These are phyloP conservation scores for Blastosporella zonata DNA, from an alignment of 1,284 basidiomycete genomes.

Conservation along the genomic window DNA sequence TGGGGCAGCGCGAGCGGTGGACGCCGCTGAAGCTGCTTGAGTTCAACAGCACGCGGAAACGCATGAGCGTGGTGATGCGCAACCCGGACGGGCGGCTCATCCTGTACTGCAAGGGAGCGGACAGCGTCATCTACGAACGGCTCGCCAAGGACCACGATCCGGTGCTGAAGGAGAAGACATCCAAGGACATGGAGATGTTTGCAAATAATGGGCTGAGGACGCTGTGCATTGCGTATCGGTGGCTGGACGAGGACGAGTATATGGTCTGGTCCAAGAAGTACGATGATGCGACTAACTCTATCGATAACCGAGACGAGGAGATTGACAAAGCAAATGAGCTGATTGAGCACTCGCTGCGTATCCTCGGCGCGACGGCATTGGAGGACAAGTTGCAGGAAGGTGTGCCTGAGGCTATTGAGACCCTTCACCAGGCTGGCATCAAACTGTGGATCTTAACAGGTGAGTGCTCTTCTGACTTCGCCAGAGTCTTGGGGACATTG, in stretches of 20 bases:
- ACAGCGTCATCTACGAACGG: conserved; percentile 90
- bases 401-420: conserved; percentile 94
- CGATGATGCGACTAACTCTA: conserved; percentile 76
- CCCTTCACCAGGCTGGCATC: conserved; percentile 89
- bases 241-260: conserved; percentile 83
- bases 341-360: conserved; percentile 79
- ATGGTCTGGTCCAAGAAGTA: conserved; percentile 77
- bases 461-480: conserved; percentile 36
- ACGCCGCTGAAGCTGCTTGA: conserved; percentile 81
- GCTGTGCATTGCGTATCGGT: conserved; percentile 84
- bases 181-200: conserved; percentile 87
- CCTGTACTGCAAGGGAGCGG: conserved; percentile 95
- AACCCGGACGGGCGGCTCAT: conserved; percentile 79
- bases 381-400: conserved; percentile 98
- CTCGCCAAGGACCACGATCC: conserved; percentile 75
- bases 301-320: conserved; percentile 83
- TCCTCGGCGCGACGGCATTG: conserved; percentile 92
- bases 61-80: conserved; percentile 90
- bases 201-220: conserved; percentile 93
- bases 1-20: conserved; percentile 86
- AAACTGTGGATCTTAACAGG: conserved; percentile 95
- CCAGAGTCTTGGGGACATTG: neutral
- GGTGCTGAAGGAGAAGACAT: conserved; percentile 73
- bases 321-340: conserved; percentile 85
- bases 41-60: conserved; percentile 91